A percentile compares a stretch with the other conserved stretches of the same genome.
Conservation (phyloP, 768 basidiomycete species). For the Podaxis pistillaris region DNA sequence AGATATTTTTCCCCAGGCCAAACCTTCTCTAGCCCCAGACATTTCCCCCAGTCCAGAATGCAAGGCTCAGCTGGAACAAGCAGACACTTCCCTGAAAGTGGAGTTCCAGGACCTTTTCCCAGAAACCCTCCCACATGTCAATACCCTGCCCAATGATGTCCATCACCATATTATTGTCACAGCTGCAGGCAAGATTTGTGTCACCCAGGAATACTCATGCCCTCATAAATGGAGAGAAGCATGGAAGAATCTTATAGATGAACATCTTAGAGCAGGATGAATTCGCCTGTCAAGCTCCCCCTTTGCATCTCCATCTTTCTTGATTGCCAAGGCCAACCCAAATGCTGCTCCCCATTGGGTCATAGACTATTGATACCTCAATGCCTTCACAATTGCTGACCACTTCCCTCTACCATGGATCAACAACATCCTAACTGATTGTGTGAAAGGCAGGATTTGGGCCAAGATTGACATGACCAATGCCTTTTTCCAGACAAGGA, state of each 20-base stretch:
- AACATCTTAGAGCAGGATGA: conserved; percentile 31
- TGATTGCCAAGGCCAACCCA: neutral
- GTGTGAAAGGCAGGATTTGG: conserved; percentile 34
- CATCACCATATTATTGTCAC: neutral
- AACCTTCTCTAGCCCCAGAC: too few species aligned
- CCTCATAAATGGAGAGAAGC: conserved; percentile 31
- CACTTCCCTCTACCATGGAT: conserved; percentile 19
- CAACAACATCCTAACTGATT: conserved; percentile 26
- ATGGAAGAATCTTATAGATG: conserved; percentile 30
- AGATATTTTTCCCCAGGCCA: neutral
- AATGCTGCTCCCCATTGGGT: conserved; percentile 32
- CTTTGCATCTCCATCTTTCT: conserved; percentile 28
- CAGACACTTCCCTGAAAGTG: neutral
- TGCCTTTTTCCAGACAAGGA: conserved; percentile 33
- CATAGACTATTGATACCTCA: conserved; percentile 31
- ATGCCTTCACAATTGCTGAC: conserved; percentile 18
- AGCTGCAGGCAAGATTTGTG: neutral
- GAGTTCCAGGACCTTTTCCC: neutral
- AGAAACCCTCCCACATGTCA: neutral
- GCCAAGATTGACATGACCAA: conserved; percentile 38
- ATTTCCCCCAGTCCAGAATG: neutral
- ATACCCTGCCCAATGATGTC: neutral
- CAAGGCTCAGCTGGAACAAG: neutral
- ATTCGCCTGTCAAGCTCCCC: conserved; percentile 26
- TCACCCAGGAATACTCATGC: conserved; percentile 25